Conservation (phyloP, 257 asterid genomes). For the Paraleonurus japonicus region DNA sequence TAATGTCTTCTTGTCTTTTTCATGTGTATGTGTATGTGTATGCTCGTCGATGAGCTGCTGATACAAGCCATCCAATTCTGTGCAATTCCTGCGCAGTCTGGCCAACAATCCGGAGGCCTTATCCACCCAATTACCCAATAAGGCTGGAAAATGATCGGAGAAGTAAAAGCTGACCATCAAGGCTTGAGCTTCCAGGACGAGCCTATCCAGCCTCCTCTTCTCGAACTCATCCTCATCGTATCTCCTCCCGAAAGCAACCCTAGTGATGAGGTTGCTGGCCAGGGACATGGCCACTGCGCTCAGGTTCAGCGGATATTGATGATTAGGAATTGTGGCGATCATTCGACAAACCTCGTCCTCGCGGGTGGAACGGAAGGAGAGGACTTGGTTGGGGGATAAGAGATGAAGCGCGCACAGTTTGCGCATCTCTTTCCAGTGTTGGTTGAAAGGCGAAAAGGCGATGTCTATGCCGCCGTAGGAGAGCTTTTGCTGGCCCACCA, state of each 20-base stretch:
- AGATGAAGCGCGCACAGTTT: constrained; percentile 27
- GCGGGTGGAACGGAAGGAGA: constrained; percentile 24
- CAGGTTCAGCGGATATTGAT: constrained; percentile 1
- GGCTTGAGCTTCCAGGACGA: constrained; percentile 34
- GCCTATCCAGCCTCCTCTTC: constrained; percentile 28
- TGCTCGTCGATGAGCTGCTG: constrained; percentile 42
- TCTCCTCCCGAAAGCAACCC: constrained; percentile 42
- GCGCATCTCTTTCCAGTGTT: constrained; percentile 27
- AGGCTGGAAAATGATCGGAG: constrained; percentile 34
- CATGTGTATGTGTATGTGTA: no score
- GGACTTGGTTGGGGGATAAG: constrained; percentile 31
- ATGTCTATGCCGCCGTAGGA: constrained; percentile 37
- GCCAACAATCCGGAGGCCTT: constrained; percentile 22
- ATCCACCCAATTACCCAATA: constrained; percentile 45
- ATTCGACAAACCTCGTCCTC: constrained; percentile 31
- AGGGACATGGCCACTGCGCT: constrained; percentile 29
- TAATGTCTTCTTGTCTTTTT: constrained; percentile 37
- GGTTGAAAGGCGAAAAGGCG: constrained; percentile 35
- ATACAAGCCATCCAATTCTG: constrained; percentile 35
- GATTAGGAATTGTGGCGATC: background rate
- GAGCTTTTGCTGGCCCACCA: constrained; percentile 34
- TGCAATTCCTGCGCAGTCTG: constrained; percentile 22
- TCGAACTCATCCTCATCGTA: constrained; percentile 33
- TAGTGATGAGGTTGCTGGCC: constrained; percentile 36
- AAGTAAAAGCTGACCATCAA: constrained; percentile 38